phyloP scores from a whole-genome alignment of 495 filamentous ascomycete genomes.

The Aspergillus campestris region DNA sequence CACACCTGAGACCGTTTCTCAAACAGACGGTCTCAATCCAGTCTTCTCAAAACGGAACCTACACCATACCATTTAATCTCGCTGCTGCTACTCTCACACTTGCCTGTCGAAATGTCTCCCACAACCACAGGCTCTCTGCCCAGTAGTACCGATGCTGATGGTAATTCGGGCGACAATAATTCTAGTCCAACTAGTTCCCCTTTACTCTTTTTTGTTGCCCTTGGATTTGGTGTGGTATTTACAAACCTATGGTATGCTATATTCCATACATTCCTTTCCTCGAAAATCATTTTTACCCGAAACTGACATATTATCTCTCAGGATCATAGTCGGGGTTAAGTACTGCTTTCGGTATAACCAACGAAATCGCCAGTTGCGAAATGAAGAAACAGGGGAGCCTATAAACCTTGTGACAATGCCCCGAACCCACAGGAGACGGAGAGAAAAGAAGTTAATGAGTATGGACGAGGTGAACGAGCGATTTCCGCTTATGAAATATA shows the following conservation, averaged over 20 bases:
- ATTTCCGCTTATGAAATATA: constrained; percentile 93
- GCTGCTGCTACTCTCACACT: neutral
- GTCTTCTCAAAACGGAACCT: no score
- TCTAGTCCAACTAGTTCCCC: constrained; percentile 73
- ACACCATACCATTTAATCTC: no score
- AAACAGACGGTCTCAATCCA: no score
- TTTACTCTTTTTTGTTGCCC: constrained; percentile 89
- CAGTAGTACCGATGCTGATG: constrained; percentile 12
- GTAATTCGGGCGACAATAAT: constrained; percentile 15
- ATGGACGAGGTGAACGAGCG: constrained; percentile 98
- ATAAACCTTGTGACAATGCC: constrained; percentile 75
- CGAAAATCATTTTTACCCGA: neutral
- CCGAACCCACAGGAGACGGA: constrained; percentile 66
- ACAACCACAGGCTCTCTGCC: constrained; percentile 15
- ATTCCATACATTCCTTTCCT: constrained; percentile 1
- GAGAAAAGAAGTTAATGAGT: constrained; percentile 96
- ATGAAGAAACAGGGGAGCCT: constrained; percentile 78
- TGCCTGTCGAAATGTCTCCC: constrained; percentile 13
- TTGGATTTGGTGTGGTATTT: constrained; percentile 97
- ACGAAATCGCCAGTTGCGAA: constrained; percentile 69
- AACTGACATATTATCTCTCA: constrained; percentile 25
- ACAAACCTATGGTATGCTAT: constrained; percentile 85
- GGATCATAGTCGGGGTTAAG: constrained; percentile 99
- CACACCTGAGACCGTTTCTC: no score
- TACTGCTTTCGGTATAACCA: constrained; percentile 99